Percentiles rank a stretch among this genome's conserved stretches.
Conservation (phyloP, 495 filamentous ascomycete species). For the Annulohypoxylon moriforme region DNA sequence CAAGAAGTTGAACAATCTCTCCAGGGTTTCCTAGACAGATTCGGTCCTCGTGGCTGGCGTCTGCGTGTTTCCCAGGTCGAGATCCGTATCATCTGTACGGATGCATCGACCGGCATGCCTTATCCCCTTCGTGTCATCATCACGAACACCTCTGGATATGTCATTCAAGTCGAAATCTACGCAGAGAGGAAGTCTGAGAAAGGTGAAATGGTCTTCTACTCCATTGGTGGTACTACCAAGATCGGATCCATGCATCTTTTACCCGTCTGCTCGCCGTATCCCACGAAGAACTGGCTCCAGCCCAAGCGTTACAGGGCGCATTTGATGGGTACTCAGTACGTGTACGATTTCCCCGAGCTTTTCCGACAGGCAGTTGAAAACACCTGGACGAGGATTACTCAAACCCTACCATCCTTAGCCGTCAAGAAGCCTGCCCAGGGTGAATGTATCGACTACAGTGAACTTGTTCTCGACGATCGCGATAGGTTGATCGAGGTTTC, state of each 20-base stretch:
- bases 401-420: conserved; percentile 74
- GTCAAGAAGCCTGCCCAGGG: conserved; percentile 85
- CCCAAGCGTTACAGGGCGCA: conserved; percentile 99
- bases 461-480: conserved; percentile 92
- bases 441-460: conserved; percentile 95
- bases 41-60: conserved; percentile 94
- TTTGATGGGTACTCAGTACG: conserved; percentile 98
- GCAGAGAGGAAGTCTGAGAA: conserved; percentile 98
- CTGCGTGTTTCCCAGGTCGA: conserved; percentile 97
- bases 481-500: conserved; percentile 93
- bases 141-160: conserved; percentile 98
- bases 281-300: conserved; percentile 98
- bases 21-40: conserved; percentile 94
- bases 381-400: conserved; percentile 81
- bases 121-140: conserved; percentile 96
- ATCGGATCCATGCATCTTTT: conserved; percentile 95
- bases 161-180: conserved; percentile 97
- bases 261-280: conserved; percentile 90
- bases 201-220: conserved; percentile 97
- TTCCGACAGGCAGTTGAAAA: conserved; percentile 99
- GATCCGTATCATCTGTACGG: conserved; percentile 97
- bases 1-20: conserved; percentile 93
- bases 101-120: conserved; percentile 82
- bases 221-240: conserved; percentile 93
- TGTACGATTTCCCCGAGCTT: conserved; percentile 99